phyloP scores from a whole-genome alignment of 805 yeast genomes.

The Wickerhamomyces silvicola region DNA sequence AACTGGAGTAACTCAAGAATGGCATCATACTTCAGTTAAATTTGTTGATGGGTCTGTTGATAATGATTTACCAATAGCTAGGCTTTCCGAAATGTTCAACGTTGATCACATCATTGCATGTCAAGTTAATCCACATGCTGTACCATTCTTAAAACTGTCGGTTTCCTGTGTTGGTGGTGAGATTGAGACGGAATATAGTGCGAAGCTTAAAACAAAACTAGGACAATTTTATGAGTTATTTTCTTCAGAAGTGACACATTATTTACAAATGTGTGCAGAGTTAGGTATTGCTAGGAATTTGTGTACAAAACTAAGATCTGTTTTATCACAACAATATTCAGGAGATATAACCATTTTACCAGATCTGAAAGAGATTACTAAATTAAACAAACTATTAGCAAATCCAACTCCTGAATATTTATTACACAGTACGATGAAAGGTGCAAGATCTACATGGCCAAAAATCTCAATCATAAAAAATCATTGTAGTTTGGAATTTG shows the following conservation, averaged over 20 bases:
- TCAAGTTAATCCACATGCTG: constrained; percentile 95
- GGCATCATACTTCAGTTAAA: constrained; percentile 72
- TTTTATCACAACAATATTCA: constrained; percentile 79
- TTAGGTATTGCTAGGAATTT: constrained; percentile 69
- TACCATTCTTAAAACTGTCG: constrained; percentile 71
- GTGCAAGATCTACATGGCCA: constrained; percentile 94
- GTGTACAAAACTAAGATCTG: constrained; percentile 65
- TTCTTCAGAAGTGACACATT: constrained; percentile 71
- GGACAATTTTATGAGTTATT: constrained; percentile 51
- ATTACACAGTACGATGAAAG: constrained; percentile 63
- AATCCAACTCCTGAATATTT: constrained; percentile 82
- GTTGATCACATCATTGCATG: constrained; percentile 97
- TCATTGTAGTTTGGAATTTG: constrained; percentile 86
- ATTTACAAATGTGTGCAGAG: constrained; percentile 65
- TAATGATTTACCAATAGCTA: constrained; percentile 84
- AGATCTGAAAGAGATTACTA: constrained; percentile 48
- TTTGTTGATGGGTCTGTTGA: constrained; percentile 97
- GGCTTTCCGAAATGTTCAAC: constrained; percentile 93
- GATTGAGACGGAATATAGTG: constrained; percentile 53
- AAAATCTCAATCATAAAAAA: constrained; percentile 77
- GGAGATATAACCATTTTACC: constrained; percentile 95
- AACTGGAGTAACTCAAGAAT: constrained; percentile 68
- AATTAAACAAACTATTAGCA: constrained; percentile 55
- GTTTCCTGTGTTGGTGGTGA: constrained; percentile 66
- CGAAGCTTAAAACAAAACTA: constrained; percentile 44